These are phyloP conservation scores for Gossypium schwendimanii DNA, from an alignment of 441 rosid genomes.

Conservation along the genomic window DNA sequence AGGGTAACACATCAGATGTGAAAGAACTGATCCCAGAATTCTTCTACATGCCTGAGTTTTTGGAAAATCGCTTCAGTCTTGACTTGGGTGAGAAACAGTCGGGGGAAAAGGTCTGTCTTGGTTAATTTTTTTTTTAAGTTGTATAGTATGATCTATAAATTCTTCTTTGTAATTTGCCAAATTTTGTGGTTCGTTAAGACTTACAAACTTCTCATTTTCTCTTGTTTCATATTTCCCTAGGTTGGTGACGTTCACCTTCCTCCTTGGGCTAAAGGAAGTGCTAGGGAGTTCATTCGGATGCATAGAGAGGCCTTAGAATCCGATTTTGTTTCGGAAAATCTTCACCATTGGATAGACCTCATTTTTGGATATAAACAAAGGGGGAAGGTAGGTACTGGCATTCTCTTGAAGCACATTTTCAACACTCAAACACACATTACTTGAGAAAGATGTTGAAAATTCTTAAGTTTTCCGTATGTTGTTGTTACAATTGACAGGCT, in stretches of 20 bases:
- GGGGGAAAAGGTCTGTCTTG: constrained; percentile 84
- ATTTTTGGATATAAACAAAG: constrained; percentile 97
- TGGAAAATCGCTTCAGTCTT: constrained; percentile 78
- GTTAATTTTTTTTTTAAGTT: neutral
- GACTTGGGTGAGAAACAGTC: constrained; percentile 98
- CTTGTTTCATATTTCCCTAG: constrained; percentile 27
- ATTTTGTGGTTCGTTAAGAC: neutral
- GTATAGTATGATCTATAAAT: neutral
- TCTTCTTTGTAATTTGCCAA: constrained; percentile 7
- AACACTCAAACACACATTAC: neutral
- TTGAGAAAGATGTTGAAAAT: neutral
- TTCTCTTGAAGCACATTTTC: constrained; percentile 12
- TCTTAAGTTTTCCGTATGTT: constrained; percentile 1
- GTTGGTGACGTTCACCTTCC: constrained; percentile 90
- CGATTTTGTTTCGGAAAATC: constrained; percentile 90
- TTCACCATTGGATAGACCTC: constrained; percentile 99
- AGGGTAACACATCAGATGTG: constrained; percentile 96
- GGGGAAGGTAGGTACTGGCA: constrained; percentile 66
- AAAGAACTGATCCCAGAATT: constrained; percentile 99
- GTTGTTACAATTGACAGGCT: constrained; percentile 47
- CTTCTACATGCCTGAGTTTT: constrained; percentile 96
- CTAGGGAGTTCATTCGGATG: constrained; percentile 82
- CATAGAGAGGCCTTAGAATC: constrained; percentile 98
- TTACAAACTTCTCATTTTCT: constrained; percentile 11
- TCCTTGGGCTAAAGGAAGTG: constrained; percentile 98